These are phyloP conservation scores for Populus euphratica DNA, from an alignment of 345 rosid genomes.

Conservation along the genomic window DNA sequence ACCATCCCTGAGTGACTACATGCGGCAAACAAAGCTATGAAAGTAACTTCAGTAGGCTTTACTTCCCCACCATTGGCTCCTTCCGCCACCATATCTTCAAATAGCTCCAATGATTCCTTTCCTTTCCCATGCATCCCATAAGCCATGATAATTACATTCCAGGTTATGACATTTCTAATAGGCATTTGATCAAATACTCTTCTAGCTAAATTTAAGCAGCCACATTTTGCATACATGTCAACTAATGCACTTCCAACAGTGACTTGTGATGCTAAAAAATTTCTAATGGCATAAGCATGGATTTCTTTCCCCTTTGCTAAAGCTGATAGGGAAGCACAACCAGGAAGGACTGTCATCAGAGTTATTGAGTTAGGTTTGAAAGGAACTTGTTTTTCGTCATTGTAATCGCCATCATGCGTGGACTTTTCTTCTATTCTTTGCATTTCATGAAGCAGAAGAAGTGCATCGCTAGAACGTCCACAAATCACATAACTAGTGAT, in stretches of 20 bases:
- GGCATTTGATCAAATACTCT: slow-evolving; percentile 65
- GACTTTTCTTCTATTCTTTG: slow-evolving; percentile 36
- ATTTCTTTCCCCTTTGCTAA: slow-evolving; percentile 81
- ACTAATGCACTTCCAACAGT: slow-evolving; percentile 89
- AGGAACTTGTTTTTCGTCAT: slow-evolving; percentile 22
- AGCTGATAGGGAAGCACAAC: slow-evolving; percentile 73
- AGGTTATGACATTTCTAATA: slow-evolving; percentile 58
- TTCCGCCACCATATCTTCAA: slow-evolving; percentile 46
- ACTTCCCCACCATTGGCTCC: slow-evolving; percentile 28
- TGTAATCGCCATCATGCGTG: neutral
- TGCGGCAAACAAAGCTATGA: slow-evolving; percentile 71
- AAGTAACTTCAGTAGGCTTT: slow-evolving; percentile 77
- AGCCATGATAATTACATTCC: slow-evolving; percentile 93
- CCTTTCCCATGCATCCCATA: slow-evolving; percentile 92
- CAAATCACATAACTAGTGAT: slow-evolving; percentile 65
- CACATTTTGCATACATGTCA: slow-evolving; percentile 92
- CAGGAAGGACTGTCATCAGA: slow-evolving; percentile 79
- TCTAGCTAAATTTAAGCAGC: slow-evolving; percentile 57
- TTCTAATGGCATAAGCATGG: slow-evolving; percentile 79
- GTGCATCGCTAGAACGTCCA: slow-evolving; percentile 54
- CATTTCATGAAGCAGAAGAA: slow-evolving; percentile 59
- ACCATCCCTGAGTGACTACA: slow-evolving; percentile 91
- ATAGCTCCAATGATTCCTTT: slow-evolving; percentile 56
- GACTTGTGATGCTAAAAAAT: slow-evolving; percentile 58
- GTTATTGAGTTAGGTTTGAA: slow-evolving; percentile 74